These are phyloP conservation scores for Citrullus mucosospermus DNA, from an alignment of 306 rosid species.

Conservation along the genomic window DNA sequence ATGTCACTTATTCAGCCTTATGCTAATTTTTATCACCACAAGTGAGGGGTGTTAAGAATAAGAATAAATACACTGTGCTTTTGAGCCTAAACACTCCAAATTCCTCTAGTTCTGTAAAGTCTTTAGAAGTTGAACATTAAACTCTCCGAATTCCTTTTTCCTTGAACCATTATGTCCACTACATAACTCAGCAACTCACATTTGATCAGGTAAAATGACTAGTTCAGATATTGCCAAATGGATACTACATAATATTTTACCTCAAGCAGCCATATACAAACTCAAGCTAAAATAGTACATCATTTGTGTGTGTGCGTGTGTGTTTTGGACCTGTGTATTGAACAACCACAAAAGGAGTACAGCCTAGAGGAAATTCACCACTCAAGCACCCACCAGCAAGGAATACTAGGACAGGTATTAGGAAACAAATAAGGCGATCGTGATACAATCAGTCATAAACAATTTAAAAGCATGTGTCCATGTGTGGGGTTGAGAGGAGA, in stretches of 20 bases:
- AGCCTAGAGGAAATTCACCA: background rate
- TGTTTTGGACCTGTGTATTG: too few species aligned
- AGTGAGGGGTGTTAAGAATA: background rate
- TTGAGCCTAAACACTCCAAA: background rate
- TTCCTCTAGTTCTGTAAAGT: background rate
- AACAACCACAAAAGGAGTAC: too few species aligned
- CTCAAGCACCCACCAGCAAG: background rate
- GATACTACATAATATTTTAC: background rate
- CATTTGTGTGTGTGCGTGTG: too few species aligned
- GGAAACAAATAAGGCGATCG: background rate
- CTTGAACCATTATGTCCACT: background rate
- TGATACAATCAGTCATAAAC: background rate
- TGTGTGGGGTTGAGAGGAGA: background rate
- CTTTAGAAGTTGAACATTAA: background rate
- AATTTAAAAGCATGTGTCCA: background rate
- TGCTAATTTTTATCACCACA: background rate
- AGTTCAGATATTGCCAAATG: background rate
- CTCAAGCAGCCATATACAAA: background rate
- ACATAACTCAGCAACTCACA: background rate
- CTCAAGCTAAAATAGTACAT: too few species aligned
- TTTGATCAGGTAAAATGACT: background rate
- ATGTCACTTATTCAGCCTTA: background rate
- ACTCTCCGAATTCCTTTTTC: background rate
- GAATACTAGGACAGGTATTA: background rate
- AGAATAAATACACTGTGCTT: background rate